Evolutionary conservation across 805 yeast genomes (phyloP).

Genomic region (Spathaspora boniae): DNA sequence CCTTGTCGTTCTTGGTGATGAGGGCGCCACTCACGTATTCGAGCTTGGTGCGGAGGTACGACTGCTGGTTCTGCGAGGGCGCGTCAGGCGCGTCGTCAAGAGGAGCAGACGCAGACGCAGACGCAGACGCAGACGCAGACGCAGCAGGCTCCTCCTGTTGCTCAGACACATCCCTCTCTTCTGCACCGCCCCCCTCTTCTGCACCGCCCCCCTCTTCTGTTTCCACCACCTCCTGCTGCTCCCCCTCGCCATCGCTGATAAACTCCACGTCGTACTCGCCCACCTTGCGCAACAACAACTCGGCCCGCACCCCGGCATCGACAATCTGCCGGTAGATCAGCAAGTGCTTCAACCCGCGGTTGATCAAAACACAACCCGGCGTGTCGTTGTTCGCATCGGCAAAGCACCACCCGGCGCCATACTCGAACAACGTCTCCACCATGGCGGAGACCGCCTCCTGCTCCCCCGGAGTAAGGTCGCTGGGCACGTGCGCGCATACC

Average conservation of each 20-base stretch:
- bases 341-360: slow-evolving; percentile 39
- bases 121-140: slow-evolving; percentile 3
- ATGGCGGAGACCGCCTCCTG: slow-evolving; percentile 42
- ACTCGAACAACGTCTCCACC: slow-evolving; percentile 67
- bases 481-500: slow-evolving; percentile 53
- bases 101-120: neutral
- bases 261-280: slow-evolving; percentile 63
- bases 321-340: slow-evolving; percentile 51
- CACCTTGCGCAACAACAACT: slow-evolving; percentile 70
- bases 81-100: slow-evolving; percentile 22
- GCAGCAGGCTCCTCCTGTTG: slow-evolving; percentile 4
- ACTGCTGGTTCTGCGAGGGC: slow-evolving; percentile 62
- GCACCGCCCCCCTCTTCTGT: slow-evolving; percentile 20
- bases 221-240: slow-evolving; percentile 23
- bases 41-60: slow-evolving; percentile 63
- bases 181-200: slow-evolving; percentile 6
- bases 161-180: slow-evolving; percentile 1
- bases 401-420: slow-evolving; percentile 92
- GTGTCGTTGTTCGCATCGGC: slow-evolving; percentile 69
- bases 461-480: slow-evolving; percentile 44
- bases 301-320: slow-evolving; percentile 89
- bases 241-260: slow-evolving; percentile 36
- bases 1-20: slow-evolving; percentile 66
- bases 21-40: slow-evolving; percentile 67
- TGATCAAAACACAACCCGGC: slow-evolving; percentile 76